Conservation (phyloP, 2,329 filamentous ascomycete species). For the Sporothrix pseudoabietina region DNA sequence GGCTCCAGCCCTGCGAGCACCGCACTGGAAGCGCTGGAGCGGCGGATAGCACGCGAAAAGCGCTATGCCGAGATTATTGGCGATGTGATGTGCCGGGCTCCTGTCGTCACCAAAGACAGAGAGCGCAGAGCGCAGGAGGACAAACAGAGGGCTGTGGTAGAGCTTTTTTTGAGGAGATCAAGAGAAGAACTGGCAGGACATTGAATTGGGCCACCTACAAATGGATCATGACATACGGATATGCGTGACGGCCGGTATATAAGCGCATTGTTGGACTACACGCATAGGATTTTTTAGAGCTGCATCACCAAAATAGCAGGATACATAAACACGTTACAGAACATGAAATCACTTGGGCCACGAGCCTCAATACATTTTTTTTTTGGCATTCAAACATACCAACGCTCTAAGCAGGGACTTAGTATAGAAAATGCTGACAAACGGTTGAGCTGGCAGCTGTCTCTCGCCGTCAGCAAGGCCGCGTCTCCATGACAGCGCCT, state of each 20-base stretch:
- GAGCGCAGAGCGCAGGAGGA: constrained; percentile 64
- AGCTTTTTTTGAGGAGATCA: constrained; percentile 62
- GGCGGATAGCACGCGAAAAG: constrained; percentile 60
- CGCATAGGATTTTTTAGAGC: not conserved
- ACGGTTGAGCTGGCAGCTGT: not conserved
- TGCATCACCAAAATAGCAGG: not conserved
- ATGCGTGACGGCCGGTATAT: not conserved
- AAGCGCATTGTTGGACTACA: not conserved
- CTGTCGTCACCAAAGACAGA: constrained; percentile 46
- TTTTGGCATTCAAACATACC: no score
- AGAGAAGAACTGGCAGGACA: constrained; percentile 31
- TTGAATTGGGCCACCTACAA: not conserved
- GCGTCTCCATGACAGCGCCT: not conserved
- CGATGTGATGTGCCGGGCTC: constrained; percentile 59
- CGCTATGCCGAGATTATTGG: constrained; percentile 68
- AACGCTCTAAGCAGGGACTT: no score
- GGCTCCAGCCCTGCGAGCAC: constrained; percentile 21
- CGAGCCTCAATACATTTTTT: not conserved
- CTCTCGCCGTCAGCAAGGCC: not conserved
- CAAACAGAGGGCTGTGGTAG: constrained; percentile 66
- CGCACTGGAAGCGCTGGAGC: constrained; percentile 48
- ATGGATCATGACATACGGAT: not conserved
- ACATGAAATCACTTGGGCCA: not conserved
- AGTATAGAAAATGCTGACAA: not conserved
- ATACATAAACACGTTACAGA: not conserved